phyloP scores from a whole-genome alignment of 2,329 filamentous ascomycete genomes.

The Pseudophaeomoniella oleicola region DNA sequence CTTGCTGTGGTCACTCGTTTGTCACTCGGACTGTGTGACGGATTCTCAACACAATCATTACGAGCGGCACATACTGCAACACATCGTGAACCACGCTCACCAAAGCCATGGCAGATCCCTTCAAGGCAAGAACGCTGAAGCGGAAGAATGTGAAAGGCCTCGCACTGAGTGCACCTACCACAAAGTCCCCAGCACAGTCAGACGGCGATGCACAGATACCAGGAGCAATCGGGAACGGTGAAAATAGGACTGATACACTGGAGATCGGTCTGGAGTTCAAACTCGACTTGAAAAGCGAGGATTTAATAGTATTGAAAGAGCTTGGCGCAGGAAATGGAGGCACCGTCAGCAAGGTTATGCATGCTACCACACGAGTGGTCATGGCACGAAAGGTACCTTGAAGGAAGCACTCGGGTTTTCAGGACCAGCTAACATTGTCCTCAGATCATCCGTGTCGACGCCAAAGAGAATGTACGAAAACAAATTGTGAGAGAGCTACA shows the following conservation, averaged over 20 bases:
- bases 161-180: conserved; percentile 67
- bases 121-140: conserved; percentile 72
- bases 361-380: conserved; percentile 82
- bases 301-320: conserved; percentile 85
- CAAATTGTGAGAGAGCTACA: conserved; percentile 93
- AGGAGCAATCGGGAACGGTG: conserved; percentile 42
- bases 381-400: conserved; percentile 99
- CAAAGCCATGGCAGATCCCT: conserved; percentile 44
- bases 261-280: conserved; percentile 98
- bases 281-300: conserved; percentile 78
- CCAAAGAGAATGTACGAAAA: conserved; percentile 92
- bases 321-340: conserved; percentile 92
- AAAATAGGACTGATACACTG: conserved; percentile 54
- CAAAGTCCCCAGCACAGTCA: conserved; percentile 51
- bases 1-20: neutral
- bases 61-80: too few relatives aligned
- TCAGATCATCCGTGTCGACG: conserved; percentile 94
- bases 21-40: too few relatives aligned
- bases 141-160: conserved; percentile 98
- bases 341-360: conserved; percentile 94
- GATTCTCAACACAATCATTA: too few relatives aligned
- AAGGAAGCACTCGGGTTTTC: neutral
- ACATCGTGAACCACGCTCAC: too few relatives aligned
- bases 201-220: conserved; percentile 54
- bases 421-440: conserved; percentile 7